These are phyloP conservation scores for Eutrema japonicum DNA, from an alignment of 345 rosid genomes.

Conservation along the genomic window DNA sequence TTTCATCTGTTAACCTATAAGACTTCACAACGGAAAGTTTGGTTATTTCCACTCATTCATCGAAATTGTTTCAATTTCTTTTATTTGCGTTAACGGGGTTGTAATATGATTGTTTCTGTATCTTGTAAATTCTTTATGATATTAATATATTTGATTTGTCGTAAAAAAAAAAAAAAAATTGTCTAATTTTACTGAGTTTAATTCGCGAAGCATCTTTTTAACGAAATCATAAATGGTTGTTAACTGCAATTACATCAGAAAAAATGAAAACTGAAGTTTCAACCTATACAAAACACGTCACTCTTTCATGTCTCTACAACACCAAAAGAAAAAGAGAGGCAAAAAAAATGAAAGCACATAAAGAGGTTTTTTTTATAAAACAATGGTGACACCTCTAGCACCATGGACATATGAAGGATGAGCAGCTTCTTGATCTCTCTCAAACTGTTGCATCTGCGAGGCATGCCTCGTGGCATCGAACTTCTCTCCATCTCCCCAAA, in stretches of 20 bases:
- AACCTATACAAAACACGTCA: slow-evolving; percentile 30
- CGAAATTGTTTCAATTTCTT: too few relatives aligned
- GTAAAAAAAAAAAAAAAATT: too few relatives aligned
- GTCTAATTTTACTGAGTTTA: not conserved
- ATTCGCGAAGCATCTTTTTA: not conserved
- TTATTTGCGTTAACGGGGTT: too few relatives aligned
- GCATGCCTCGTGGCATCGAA: slow-evolving; percentile 72
- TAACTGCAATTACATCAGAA: slow-evolving; percentile 10
- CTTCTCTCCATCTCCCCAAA: slow-evolving; percentile 97
- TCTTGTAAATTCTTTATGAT: too few relatives aligned
- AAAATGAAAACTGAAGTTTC: slow-evolving; percentile 5
- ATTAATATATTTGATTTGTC: too few relatives aligned
- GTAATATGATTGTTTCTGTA: too few relatives aligned
- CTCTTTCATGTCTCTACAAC: slow-evolving; percentile 8
- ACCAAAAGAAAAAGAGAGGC: not conserved
- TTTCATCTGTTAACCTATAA: too few relatives aligned
- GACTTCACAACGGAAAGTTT: too few relatives aligned
- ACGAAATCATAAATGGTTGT: slow-evolving; percentile 22
- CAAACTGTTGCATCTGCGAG: slow-evolving; percentile 38
- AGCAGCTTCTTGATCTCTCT: slow-evolving; percentile 46
- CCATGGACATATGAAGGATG: slow-evolving; percentile 59
- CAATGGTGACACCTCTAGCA: slow-evolving; percentile 80
- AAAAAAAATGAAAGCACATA: slow-evolving; percentile 2
- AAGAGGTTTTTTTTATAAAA: slow-evolving; percentile 45
- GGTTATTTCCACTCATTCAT: too few relatives aligned